Conservation (phyloP, 441 rosid species). For the Theobroma grandiflorum region DNA sequence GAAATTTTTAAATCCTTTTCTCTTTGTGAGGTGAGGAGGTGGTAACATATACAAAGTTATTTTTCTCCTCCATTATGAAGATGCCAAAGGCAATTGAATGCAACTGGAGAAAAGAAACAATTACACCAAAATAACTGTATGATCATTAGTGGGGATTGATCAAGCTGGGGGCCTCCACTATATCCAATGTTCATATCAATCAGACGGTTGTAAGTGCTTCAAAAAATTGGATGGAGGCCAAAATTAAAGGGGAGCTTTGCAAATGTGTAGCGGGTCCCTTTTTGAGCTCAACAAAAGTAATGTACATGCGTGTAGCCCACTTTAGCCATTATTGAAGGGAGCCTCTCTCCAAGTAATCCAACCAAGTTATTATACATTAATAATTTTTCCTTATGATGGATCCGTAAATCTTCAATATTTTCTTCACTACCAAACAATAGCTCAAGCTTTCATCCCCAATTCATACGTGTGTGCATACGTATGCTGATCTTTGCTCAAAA, state of each 20-base stretch:
- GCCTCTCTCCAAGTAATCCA: slow-evolving; percentile 25
- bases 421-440: slow-evolving; percentile 20
- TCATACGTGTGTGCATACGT: slow-evolving; percentile 2
- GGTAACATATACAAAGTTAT: neutral
- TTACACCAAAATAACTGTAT: neutral
- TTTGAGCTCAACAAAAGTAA: slow-evolving; percentile 15
- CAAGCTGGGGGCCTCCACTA: neutral
- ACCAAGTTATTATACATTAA: slow-evolving; percentile 34
- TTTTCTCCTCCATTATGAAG: neutral
- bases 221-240: neutral
- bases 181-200: neutral
- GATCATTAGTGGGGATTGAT: neutral
- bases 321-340: slow-evolving; percentile 38
- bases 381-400: slow-evolving; percentile 21
- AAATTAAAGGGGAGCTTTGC: neutral
- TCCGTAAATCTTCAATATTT: slow-evolving; percentile 4
- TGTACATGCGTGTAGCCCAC: slow-evolving; percentile 37
- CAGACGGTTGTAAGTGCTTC: neutral
- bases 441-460: neutral
- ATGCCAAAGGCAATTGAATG: neutral
- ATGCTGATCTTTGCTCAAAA: slow-evolving; percentile 1
- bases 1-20: neutral
- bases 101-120: neutral
- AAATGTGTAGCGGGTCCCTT: slow-evolving; percentile 26
- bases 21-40: neutral